Evolutionary conservation across 2,329 filamentous ascomycete genomes (phyloP), one percentile per base, ranked within the genome.

Genomic region (Sclerotinia nivalis): DNA sequence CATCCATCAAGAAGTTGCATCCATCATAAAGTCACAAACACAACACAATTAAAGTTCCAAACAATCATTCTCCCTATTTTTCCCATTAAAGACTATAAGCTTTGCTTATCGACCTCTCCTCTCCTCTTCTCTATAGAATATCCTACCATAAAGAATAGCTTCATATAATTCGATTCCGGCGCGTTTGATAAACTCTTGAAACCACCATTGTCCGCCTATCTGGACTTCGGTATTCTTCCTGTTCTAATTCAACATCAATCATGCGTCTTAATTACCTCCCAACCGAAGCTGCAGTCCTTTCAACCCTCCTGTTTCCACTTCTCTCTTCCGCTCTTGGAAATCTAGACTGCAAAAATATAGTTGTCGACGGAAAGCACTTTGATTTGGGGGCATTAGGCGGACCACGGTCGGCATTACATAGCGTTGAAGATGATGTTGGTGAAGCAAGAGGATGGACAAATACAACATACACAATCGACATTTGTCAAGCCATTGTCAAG

Each of bases 381-480:
- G 84, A 93, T 80, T 82, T 95, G 43, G 82, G 82, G 37, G 80
- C 83, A 72, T 85, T 94, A 10, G 83, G 82, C 8, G 92, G 91
- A 1, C 89, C 90, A 47, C 90, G 91, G 78, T 87, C 88, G 0
- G 88, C 93, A 50, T 84, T 92, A 68, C 87, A 87, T 62, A 83
- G 82, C 76, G 80, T 84, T 47, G 78, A 82, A 20, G 76, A 78
- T 7, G 77, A 76, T 10, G 80, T 84, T 47, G 78, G 82, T 4
- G 77, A 77, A 13, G 84, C 84, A 28, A 84, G 83, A 22, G 83
- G 83, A 22, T 82, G 87, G 40, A 84, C 83, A 71, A 96, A 96
- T 79, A 93, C 89, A 37, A 95, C 92, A 56, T 96, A 93, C 80
- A 94, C 92, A 0, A 78, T 96, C 70, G 91, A 96, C 76, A 84